Conservation (phyloP, 1,284 basidiomycete species). For the Rhodotorula sp. region DNA sequence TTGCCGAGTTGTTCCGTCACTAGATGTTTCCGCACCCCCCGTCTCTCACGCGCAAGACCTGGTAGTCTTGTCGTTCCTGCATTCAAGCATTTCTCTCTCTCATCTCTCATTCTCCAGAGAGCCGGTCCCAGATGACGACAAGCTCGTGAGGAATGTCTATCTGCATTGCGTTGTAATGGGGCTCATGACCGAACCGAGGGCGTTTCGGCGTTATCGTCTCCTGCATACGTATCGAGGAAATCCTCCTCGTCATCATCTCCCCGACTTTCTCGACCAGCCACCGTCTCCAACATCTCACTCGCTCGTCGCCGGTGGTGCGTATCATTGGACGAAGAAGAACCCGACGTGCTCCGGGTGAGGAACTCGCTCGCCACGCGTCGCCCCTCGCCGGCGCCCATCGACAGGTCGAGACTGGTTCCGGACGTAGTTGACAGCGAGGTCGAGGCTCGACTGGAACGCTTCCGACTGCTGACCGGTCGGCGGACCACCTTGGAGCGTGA, state of each 20-base stretch:
- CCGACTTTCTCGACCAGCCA: not conserved
- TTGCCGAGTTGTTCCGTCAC: no score
- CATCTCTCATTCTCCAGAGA: no score
- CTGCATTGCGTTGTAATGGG: no score
- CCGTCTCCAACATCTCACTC: conserved; percentile 2
- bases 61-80: no score
- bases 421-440: not conserved
- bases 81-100: no score
- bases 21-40: no score
- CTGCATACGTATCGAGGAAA: not conserved
- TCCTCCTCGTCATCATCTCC: not conserved
- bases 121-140: no score
- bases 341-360: conserved; percentile 2
- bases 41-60: no score
- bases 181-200: not conserved
- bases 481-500: conserved; percentile 19
- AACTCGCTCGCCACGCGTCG: conserved; percentile 18
- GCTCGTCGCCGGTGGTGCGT: not conserved
- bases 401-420: conserved; percentile 8
- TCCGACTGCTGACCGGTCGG: conserved; percentile 13
- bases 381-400: not conserved
- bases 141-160: no score
- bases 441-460: conserved; percentile 10
- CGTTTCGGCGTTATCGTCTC: not conserved
- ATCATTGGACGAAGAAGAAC: not conserved